These are phyloP conservation scores for Melanogaster broomeanus DNA, from an alignment of 768 basidiomycete genomes.

Conservation along the genomic window DNA sequence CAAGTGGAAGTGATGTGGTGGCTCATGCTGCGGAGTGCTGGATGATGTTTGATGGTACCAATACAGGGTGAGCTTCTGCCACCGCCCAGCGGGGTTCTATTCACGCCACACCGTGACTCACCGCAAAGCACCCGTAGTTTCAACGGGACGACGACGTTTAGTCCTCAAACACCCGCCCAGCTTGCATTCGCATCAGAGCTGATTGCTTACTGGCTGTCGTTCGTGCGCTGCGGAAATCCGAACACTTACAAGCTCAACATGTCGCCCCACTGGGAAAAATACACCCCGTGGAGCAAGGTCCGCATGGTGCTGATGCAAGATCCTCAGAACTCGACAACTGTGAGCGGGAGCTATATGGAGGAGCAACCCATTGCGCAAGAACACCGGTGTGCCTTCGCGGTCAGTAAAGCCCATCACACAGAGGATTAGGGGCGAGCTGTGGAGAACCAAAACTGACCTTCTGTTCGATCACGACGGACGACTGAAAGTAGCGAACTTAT, in stretches of 20 bases:
- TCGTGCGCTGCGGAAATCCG: conserved; percentile 57
- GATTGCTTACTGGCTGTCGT: conserved; percentile 68
- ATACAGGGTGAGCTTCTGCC: conserved; percentile 49
- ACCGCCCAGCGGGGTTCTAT: not conserved
- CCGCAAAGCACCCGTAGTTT: conserved; percentile 26
- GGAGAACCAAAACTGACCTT: no score
- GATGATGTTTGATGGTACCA: conserved; percentile 66
- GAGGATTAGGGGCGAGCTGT: conserved; percentile 32
- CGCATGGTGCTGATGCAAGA: conserved; percentile 50
- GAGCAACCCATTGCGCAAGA: conserved; percentile 38
- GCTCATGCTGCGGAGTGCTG: conserved; percentile 62
- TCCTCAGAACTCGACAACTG: conserved; percentile 22
- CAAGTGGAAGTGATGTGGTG: conserved; percentile 36
- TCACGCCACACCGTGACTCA: conserved; percentile 15
- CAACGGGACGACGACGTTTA: conserved; percentile 57
- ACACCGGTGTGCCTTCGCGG: conserved; percentile 40
- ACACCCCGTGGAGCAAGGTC: conserved; percentile 27
- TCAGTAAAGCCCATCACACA: conserved; percentile 32
- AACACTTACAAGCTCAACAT: conserved; percentile 54
- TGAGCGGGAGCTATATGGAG: conserved; percentile 46
- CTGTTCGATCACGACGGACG: conserved; percentile 5
- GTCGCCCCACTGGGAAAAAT: conserved; percentile 53
- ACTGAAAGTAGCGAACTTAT: not conserved
- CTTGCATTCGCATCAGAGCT: conserved; percentile 56
- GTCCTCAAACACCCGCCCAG: conserved; percentile 45